Percentiles rank a stretch among this genome's conserved stretches.
Evolutionary conservation across 2,329 filamentous ascomycete species (phyloP).

Genomic region (Aspergillus sp.): DNA sequence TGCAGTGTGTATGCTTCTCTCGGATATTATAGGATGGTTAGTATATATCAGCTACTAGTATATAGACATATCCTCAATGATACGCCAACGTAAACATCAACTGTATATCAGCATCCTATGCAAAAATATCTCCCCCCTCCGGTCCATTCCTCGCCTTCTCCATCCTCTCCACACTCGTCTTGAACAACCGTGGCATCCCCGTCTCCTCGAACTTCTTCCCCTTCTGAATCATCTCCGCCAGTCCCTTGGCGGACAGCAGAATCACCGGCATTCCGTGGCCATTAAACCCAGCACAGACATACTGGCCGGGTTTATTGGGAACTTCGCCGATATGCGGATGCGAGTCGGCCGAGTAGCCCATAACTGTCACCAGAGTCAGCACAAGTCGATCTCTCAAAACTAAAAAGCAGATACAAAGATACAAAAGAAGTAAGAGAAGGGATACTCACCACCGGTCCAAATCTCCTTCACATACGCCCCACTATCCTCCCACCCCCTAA

Average conservation of each 20-base stretch:
- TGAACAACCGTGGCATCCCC: conserved; percentile 37
- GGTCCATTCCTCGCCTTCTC: conserved; percentile 18
- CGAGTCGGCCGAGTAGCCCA: conserved; percentile 56
- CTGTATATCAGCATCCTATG: neutral
- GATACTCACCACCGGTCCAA: conserved; percentile 39
- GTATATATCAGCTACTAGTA: too few species aligned
- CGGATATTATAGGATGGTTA: too few species aligned
- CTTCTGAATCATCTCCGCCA: conserved; percentile 58
- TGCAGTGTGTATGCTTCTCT: too few species aligned
- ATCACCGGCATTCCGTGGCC: conserved; percentile 70
- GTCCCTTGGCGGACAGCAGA: conserved; percentile 60
- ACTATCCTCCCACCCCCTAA: conserved; percentile 41
- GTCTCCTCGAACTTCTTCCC: conserved; percentile 32
- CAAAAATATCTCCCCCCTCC: conserved; percentile 22
- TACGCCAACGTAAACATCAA: too few species aligned
- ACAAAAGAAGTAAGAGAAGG: too few species aligned
- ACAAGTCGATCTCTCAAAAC: neutral
- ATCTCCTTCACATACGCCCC: conserved; percentile 36
- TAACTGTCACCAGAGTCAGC: conserved; percentile 43
- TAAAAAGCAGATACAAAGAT: conserved; percentile 11
- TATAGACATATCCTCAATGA: too few species aligned
- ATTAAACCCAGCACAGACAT: conserved; percentile 64
- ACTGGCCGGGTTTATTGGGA: conserved; percentile 52
- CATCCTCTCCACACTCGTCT: conserved; percentile 30
- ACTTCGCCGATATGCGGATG: conserved; percentile 57